Conservation (phyloP, 148 eudicot genomes). For the Rhododendron williamsianum region DNA sequence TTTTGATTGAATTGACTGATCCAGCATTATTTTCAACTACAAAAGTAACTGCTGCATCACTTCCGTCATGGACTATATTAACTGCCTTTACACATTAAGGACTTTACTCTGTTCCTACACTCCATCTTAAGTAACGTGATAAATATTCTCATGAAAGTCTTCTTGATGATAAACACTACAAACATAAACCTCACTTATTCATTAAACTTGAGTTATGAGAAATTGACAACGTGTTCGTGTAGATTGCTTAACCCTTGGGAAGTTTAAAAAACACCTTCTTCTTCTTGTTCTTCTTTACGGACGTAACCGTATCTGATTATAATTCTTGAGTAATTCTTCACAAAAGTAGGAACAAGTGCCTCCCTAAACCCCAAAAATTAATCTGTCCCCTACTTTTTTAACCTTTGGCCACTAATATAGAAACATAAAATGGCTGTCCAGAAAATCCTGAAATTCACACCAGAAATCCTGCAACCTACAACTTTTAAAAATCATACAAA, state of each 20-base stretch:
- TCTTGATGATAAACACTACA: too few species aligned
- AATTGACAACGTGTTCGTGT: neutral
- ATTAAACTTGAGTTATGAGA: neutral
- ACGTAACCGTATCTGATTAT: neutral
- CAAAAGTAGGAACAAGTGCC: neutral
- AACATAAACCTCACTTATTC: neutral
- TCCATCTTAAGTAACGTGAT: too few species aligned
- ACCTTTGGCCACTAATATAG: neutral
- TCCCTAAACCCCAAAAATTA: neutral
- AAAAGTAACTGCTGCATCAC: too few species aligned
- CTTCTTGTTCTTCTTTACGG: neutral
- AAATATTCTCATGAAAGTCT: too few species aligned
- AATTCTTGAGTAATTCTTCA: neutral
- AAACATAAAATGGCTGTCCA: neutral
- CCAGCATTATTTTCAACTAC: neutral
- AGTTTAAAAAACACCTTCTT: neutral
- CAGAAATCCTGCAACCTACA: too few species aligned
- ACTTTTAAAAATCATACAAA: too few species aligned
- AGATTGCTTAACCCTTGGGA: neutral
- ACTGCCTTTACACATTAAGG: too few species aligned
- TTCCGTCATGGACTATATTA: too few species aligned
- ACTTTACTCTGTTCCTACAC: too few species aligned
- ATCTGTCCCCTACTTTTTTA: neutral
- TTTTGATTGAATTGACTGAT: neutral
- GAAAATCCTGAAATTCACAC: too few species aligned